Base-by-base conservation (phyloP, 1,284 basidiomycete species). In the Sanghuangporus baumii region DNA sequence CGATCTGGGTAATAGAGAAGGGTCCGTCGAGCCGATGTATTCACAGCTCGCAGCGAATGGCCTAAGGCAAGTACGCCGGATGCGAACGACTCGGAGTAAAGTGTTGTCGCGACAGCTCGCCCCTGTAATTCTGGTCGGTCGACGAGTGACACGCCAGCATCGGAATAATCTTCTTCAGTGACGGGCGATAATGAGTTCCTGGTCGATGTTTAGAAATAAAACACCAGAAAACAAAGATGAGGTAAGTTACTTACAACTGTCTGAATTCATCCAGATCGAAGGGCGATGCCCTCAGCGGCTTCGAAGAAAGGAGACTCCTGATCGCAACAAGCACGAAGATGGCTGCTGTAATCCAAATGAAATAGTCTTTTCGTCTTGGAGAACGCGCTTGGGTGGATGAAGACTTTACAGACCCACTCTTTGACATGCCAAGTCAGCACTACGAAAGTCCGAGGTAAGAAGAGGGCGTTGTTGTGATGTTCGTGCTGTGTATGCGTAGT, bases 1-100 rank as follows among this genome's bases (percentile, higher is more conserved):
- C 74, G 73, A 7, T 71, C 73, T 2, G 74, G 74, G 64, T 79
- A 70, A 69, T 81, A 78, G 20, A 76, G 66, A 41, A 80, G 70
- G 51, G 79, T 63, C 31, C 67, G 69, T 16, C 73, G 70, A 2
- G 76, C 71, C 38, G 71, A 72, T 34, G 72, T 73, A 64, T 79
- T 76, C 4, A 71, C 72, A 36, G 67, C 68, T 47, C 66, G 69
- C 11, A 79, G 64, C 0, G 79, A 79, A 65, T 79, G 73, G 4
- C 76, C 79, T 12, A 81, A 73, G 8, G 77, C 75, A 1, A 77
- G 75, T n/a, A 76, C 72, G 3, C 76, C 76, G 40, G 76, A 71
- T 11, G 75, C 73, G 65, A 73, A 81, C 6, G 72, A 68, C 66
- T 81, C 76, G 23, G 75, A 75, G 67, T 79, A 80, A 18, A 81